A percentile compares a stretch with the other conserved stretches of the same genome.
Conservation (phyloP, 768 basidiomycete genomes). For the Mycena vulgaris region DNA sequence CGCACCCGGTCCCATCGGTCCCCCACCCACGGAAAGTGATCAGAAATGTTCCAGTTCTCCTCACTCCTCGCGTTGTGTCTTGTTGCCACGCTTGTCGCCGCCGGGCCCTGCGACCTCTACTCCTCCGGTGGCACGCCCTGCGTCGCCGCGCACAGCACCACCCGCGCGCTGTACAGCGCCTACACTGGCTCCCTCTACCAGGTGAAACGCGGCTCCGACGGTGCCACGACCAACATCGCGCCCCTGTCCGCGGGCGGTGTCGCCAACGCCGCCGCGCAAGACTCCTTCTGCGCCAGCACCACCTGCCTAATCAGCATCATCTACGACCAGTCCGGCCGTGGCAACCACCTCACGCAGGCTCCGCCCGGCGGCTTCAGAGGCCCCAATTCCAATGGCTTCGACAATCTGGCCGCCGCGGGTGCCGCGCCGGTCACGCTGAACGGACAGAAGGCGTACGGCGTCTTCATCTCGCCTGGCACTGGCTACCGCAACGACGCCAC, state of each 20-base stretch:
- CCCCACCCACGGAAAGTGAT: constrained; percentile 14
- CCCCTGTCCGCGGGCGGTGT: constrained; percentile 32
- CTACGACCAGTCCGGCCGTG: constrained; percentile 34
- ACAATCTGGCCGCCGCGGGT: constrained; percentile 31
- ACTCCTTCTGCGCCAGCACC: constrained; percentile 26
- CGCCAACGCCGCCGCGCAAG: constrained; percentile 33
- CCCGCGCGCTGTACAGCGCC: constrained; percentile 25
- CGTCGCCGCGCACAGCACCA: too few species aligned
- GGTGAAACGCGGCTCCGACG: constrained; percentile 34
- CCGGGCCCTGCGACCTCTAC: constrained; percentile 33
- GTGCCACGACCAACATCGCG: constrained; percentile 21
- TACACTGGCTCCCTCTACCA: constrained; percentile 34
- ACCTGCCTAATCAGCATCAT: constrained; percentile 33
- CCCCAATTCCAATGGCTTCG: constrained; percentile 18
- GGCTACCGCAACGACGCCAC: constrained; percentile 29
- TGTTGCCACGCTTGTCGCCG: constrained; percentile 25
- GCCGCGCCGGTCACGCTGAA: constrained; percentile 35
- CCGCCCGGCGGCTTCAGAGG: constrained; percentile 26
- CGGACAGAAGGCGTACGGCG: constrained; percentile 32
- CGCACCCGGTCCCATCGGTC: neutral
- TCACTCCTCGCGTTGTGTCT: constrained; percentile 22
- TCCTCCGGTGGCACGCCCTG: constrained; percentile 34
- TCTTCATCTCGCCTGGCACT: constrained; percentile 28
- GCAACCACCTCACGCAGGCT: constrained; percentile 31
- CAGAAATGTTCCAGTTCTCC: constrained; percentile 21